Base-by-base conservation (phyloP, 148 eudicot species). In the Rhododendron ovatum region DNA sequence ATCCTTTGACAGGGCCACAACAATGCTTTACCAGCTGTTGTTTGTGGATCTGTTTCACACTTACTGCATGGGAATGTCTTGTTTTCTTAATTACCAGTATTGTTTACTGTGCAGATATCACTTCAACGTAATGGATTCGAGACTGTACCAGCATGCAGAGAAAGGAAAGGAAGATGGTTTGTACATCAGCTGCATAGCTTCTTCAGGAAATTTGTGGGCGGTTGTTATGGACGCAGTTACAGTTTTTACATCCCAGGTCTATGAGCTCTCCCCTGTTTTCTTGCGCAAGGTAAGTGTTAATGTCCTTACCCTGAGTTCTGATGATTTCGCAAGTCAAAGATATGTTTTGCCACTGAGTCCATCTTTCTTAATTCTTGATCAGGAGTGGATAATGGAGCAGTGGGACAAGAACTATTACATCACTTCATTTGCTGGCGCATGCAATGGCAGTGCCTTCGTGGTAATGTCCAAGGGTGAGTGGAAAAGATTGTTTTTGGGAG, bases 181-280 rank as follows among this genome's bases (percentile, higher is more conserved):
- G 65, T 88, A 48, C 82, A 88, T 92, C 57, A 90, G 92, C 87
- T 69, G 89, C 41, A 89, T 92, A 65, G 88, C 93, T 30, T 90
- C 92, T 12, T 90, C 92, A 2, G 82, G 69, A 48, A 89, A 88
- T 86, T 63, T 92, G 86, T 92, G 93, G 93, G 93, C 93, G 14
- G 85, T 90, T 14, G 84, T 92, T 76, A 90, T 92, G 93, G 93
- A 92, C 82, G 92, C 91, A 22, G 93, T 92, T 65, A 92, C 93
- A 24, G 90, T 92, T 74, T 90, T 90, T 63, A 86, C 86, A 65
- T 77, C 90, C 76, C 93, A 92, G 84, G 92, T 92, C 59, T 89
- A 92, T 86, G 88, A 88, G 67, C 84, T 92, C 73, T 90, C 93
- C 30, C 90, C 92, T 47, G 84, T 82, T 81, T 92, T 92, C 78